Base-by-base conservation (phyloP, 345 rosid genomes). In the Carallia pectinifolia region DNA sequence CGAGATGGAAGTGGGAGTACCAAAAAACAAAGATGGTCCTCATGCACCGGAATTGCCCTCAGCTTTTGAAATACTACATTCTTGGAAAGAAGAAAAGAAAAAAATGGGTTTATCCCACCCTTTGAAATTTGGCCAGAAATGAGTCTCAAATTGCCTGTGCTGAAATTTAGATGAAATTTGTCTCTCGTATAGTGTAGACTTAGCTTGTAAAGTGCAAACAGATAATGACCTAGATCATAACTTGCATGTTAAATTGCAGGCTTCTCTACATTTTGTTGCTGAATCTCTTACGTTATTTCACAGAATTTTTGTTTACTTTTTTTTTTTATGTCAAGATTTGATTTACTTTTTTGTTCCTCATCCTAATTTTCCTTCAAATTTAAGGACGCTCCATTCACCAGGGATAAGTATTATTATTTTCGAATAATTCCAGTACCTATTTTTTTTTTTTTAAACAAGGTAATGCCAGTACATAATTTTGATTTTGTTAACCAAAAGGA, bases 31-130 rank as follows among this genome's bases (percentile, higher is more conserved):
- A 30, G 78, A 64, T 65, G 85, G 80, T 29, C 64, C 80, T 7
- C 31, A 30, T 0, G 79, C 63, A 61, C 68, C 83, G 5, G 75
- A 77, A 30, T 64, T 81, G 64, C 97, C 91, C 1, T 77, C 96
- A 17, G 93, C 97, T 16, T 58, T 71, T 55, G 91, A 88, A 69
- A 91, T 91, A 76, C 79, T 91, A 61, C 72, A 83, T 75, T 66
- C 75, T 44, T 94, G 98, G 97, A 87, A 83, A 76, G 75, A 80
- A 61, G 81, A 80, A 71, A 77, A 83, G 30, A 74, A 73, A 61
- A 73, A 77, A 60, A 77, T 74, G 68, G 83, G 80, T 8, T 58
- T 77, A 13, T 75, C 65, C 64, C 70, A 71, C 10, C 82, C 81
- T 9, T 60, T 69, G 59, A 78, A 81, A 65, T 64, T 58, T 34